Conservation (phyloP, 2,329 filamentous ascomycete genomes). For the Parascedosporium putredinis region DNA sequence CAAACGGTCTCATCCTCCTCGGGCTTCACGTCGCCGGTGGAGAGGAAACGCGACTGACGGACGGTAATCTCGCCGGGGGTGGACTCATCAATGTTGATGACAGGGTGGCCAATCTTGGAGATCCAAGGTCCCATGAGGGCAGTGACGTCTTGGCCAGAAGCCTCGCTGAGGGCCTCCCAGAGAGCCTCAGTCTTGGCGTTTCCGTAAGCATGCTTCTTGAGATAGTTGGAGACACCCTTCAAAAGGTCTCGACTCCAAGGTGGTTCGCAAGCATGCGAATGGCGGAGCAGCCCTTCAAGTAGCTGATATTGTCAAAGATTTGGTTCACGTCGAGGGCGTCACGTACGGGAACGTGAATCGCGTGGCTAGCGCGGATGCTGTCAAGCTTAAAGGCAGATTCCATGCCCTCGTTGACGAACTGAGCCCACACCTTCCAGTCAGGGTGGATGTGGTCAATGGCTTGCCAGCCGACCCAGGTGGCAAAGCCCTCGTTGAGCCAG, state of each 20-base stretch:
- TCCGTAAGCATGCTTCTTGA: conserved; percentile 78
- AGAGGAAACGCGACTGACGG: conserved; percentile 81
- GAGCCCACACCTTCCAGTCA: conserved; percentile 95
- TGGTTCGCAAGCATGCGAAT: conserved; percentile 94
- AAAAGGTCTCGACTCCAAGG: conserved; percentile 82
- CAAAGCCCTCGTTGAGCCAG: conserved; percentile 94
- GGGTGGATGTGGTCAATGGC: conserved; percentile 86
- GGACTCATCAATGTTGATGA: conserved; percentile 77
- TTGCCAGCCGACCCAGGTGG: conserved; percentile 96
- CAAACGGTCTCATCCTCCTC: conserved; percentile 87
- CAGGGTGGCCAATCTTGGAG: conserved; percentile 86
- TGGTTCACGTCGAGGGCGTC: conserved; percentile 95
- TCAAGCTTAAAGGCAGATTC: conserved; percentile 87
- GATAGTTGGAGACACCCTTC: conserved; percentile 78
- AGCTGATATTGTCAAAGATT: conserved; percentile 95
- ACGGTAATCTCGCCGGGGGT: conserved; percentile 72
- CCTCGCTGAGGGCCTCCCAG: conserved; percentile 79
- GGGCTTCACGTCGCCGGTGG: conserved; percentile 79
- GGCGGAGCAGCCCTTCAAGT: conserved; percentile 90
- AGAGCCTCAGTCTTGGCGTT: conserved; percentile 87
- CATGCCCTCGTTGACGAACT: conserved; percentile 92
- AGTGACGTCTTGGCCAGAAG: conserved; percentile 77
- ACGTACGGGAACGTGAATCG: conserved; percentile 89
- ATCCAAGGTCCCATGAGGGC: conserved; percentile 93
- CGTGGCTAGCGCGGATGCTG: conserved; percentile 81